Base-by-base conservation (phyloP, 2,329 filamentous ascomycete species). In the Bertia moriformis region DNA sequence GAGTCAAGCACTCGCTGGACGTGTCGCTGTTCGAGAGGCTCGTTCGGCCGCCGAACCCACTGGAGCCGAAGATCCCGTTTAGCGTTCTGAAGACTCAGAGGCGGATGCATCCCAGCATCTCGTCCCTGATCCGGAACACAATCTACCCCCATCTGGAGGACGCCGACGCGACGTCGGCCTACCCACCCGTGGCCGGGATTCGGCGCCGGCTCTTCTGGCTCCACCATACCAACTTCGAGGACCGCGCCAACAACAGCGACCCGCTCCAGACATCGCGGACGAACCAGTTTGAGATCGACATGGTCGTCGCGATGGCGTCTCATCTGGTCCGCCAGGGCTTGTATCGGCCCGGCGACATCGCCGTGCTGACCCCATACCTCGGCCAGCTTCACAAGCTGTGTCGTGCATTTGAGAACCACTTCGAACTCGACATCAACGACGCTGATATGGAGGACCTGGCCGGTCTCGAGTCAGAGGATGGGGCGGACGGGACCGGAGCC, bases 281-380 rank as follows among this genome's bases (percentile, higher is more conserved):
- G 7, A 81, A 82, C 40, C 38, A 48, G 0, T 78, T 62, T 50
- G 82, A 88, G 48, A 61, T 79, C 0, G 60, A 73, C 0, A 78
- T 88, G 73, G 67, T 69, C 0, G 58, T 64, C 4, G 67, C 71
- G 0, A 54, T 87, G 0, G 73, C 85, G 0, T 65, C 64, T 0
- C 79, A 88, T 48, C 55, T 88, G 1, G 59, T 80, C 4, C 63
- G 66, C 0, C 81, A 87, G 49, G 79, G 79, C 0, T 49, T 47
- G 0, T 85, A 87, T 49, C 53, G 51, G 0, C 54, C 58, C 0
- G 62, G 61, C 0, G 75, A 86, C 2, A 82, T 88, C 42, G 78
- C 80, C 0, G 71, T 89, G 0, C 50, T 88, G 4, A 86, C 81
- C 0, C 76, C 75, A 0, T 81, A 82, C 42, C 53, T 66, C 0